These are phyloP conservation scores for Aphelidium insulamus DNA, from an alignment of 371 early-diverging fungal genomes.

Conservation along the genomic window DNA sequence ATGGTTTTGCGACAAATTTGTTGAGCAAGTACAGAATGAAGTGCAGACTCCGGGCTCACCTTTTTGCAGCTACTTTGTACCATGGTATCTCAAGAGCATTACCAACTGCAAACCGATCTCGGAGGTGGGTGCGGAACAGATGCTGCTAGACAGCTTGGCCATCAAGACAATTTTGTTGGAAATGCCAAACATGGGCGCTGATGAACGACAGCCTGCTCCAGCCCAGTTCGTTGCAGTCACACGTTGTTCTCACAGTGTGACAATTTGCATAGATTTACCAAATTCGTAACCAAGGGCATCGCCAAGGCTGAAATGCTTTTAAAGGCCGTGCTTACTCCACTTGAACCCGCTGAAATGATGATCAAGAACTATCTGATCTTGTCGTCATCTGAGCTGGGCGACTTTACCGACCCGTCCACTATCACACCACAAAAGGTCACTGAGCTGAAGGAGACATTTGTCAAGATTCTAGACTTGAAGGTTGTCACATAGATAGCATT, in stretches of 20 bases:
- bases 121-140: conserved; percentile 65
- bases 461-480: no score
- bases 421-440: conserved; percentile 48
- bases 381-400: conserved; percentile 34
- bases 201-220: conserved; percentile 20
- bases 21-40: conserved; percentile 30
- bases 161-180: conserved; percentile 50
- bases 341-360: conserved; percentile 57
- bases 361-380: conserved; percentile 69
- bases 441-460: no score
- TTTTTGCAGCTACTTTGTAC: conserved; percentile 28
- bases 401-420: no score
- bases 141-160: conserved; percentile 77
- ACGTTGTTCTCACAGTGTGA: background rate
- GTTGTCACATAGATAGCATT: no score
- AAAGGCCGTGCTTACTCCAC: conserved; percentile 69
- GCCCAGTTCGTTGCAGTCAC: conserved; percentile 20
- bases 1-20: conserved; percentile 72
- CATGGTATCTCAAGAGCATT: conserved; percentile 31
- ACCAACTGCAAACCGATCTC: conserved; percentile 51
- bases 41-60: conserved; percentile 3
- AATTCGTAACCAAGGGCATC: conserved; percentile 55
- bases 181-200: conserved; percentile 34
- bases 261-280: conserved; percentile 26
- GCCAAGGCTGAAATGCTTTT: conserved; percentile 56